These are phyloP conservation scores for Aspergillus arachidicola DNA, from an alignment of 2,329 filamentous ascomycete genomes.

Conservation along the genomic window DNA sequence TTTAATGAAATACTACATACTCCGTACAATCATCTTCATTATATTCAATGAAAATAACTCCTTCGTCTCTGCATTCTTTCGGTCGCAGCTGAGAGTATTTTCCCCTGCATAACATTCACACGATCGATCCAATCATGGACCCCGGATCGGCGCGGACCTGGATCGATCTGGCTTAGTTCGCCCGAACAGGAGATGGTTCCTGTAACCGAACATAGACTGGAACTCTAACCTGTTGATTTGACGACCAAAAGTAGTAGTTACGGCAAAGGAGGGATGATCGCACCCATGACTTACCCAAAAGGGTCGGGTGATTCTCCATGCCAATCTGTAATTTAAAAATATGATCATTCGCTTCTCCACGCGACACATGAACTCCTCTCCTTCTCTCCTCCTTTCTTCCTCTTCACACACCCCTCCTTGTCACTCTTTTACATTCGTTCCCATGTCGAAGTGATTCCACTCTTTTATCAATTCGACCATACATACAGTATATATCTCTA, in stretches of 20 bases:
- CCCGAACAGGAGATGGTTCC: not conserved
- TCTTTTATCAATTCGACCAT: not conserved
- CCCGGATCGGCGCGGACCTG: not conserved
- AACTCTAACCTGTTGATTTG: not conserved
- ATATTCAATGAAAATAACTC: not conserved
- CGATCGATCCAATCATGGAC: not conserved
- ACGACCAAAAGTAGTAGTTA: not conserved
- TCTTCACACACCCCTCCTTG: not conserved
- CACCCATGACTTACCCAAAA: not conserved
- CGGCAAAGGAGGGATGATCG: not conserved
- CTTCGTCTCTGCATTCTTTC: not conserved
- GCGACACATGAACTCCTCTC: conserved; percentile 6
- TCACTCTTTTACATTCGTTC: not conserved
- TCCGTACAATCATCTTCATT: not conserved
- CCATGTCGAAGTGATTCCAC: not conserved
- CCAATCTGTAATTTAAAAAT: not conserved
- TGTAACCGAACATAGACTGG: not conserved
- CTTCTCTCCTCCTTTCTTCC: conserved; percentile 10
- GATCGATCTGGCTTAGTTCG: conserved; percentile 1
- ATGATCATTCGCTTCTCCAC: conserved; percentile 1
- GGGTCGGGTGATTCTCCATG: not conserved
- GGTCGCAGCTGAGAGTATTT: not conserved
- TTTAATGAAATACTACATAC: not conserved
- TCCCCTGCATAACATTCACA: conserved; percentile 4
- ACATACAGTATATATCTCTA: conserved; percentile 4